Percentiles rank a stretch among this genome's conserved stretches.
These are phyloP conservation scores for Fraxinus paxiana DNA, from an alignment of 305 asterid species.

Conservation along the genomic window DNA sequence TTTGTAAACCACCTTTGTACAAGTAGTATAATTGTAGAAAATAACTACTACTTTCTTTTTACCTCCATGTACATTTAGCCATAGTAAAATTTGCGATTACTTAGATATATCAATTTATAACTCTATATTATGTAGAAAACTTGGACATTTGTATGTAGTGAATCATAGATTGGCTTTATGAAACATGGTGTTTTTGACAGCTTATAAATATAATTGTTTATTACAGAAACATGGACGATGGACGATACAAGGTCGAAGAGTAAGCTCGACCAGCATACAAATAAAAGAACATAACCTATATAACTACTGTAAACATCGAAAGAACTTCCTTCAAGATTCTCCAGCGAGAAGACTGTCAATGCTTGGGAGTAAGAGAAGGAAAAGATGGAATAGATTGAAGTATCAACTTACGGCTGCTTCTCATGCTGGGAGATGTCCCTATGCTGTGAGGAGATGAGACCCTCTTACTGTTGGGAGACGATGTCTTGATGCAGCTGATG, in stretches of 20 bases:
- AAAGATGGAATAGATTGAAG: slow-evolving; percentile 73
- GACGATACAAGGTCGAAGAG: not conserved
- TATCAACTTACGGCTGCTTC: slow-evolving; percentile 70
- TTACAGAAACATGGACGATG: not conserved
- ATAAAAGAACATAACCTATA: not conserved
- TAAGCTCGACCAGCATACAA: not conserved
- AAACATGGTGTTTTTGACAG: not conserved
- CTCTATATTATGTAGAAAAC: not conserved
- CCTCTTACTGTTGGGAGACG: slow-evolving; percentile 74
- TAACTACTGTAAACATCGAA: not conserved
- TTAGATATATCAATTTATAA: not conserved
- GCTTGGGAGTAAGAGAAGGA: slow-evolving; percentile 59
- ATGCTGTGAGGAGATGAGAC: slow-evolving; percentile 67
- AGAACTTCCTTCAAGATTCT: slow-evolving; percentile 6
- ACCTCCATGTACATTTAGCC: not conserved
- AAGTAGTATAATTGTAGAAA: not conserved
- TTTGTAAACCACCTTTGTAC: too few relatives aligned
- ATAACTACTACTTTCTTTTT: not conserved
- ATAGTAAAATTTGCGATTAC: not conserved
- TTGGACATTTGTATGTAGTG: not conserved
- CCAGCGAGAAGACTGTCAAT: slow-evolving; percentile 25
- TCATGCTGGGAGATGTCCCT: slow-evolving; percentile 38
- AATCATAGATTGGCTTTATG: not conserved
- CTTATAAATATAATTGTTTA: not conserved
- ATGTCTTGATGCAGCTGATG: slow-evolving; percentile 35